These are phyloP conservation scores for Trichoderma aggressivum DNA, from an alignment of 2,329 filamentous ascomycete genomes.

Conservation along the genomic window DNA sequence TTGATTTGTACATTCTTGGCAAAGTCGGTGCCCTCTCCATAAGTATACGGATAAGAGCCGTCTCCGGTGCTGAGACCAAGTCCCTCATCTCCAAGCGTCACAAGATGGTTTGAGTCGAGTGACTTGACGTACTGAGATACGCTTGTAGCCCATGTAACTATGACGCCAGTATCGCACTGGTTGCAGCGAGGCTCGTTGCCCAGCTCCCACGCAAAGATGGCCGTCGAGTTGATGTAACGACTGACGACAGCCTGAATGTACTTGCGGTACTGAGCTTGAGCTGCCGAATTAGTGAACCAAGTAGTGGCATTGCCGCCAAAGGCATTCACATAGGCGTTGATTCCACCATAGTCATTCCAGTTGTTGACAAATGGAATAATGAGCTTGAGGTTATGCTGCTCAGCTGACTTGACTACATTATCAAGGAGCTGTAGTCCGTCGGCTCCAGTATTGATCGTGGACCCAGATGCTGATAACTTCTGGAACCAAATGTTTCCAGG, in stretches of 20 bases:
- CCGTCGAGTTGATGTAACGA: slow-evolving; percentile 44
- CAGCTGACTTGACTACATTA: slow-evolving; percentile 58
- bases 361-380: slow-evolving; percentile 67
- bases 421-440: slow-evolving; percentile 61
- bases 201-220: slow-evolving; percentile 52
- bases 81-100: slow-evolving; percentile 59
- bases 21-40: slow-evolving; percentile 50
- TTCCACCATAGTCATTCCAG: slow-evolving; percentile 66
- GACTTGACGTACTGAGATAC: slow-evolving; percentile 57
- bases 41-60: slow-evolving; percentile 50
- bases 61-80: slow-evolving; percentile 44
- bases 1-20: slow-evolving; percentile 48
- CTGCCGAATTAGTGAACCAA: slow-evolving; percentile 55
- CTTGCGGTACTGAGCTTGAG: slow-evolving; percentile 53
- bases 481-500: slow-evolving; percentile 46
- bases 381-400: slow-evolving; percentile 57
- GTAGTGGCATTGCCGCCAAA: slow-evolving; percentile 52
- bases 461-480: slow-evolving; percentile 44
- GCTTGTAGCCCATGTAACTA: slow-evolving; percentile 53
- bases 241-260: slow-evolving; percentile 49
- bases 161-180: not conserved
- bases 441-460: slow-evolving; percentile 59
- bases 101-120: slow-evolving; percentile 60
- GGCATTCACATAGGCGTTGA: slow-evolving; percentile 55
- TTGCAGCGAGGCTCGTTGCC: slow-evolving; percentile 34